phyloP scores from a whole-genome alignment of 495 filamentous ascomycete species.

The Penicillium longicatenatum region DNA sequence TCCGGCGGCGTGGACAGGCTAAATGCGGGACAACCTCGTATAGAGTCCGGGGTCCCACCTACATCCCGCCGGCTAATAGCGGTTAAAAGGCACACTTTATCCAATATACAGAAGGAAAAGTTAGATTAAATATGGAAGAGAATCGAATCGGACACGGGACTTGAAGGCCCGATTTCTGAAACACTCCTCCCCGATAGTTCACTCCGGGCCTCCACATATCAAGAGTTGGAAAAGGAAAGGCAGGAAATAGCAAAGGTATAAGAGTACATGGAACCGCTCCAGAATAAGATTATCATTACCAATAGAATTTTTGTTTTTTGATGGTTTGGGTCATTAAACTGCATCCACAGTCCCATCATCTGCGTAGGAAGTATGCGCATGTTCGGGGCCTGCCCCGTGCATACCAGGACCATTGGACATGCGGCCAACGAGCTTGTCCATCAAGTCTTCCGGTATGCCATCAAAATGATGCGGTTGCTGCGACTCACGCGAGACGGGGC shows the following conservation, averaged over 20 bases:
- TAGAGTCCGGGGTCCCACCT: slow-evolving; percentile 11
- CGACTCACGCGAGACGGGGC: slow-evolving; percentile 37
- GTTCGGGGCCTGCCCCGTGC: slow-evolving; percentile 44
- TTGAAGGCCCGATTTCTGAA: slow-evolving; percentile 1
- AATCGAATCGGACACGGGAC: slow-evolving; percentile 6
- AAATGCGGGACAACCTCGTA: slow-evolving; percentile 5
- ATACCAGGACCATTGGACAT: slow-evolving; percentile 40
- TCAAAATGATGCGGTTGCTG: slow-evolving; percentile 42
- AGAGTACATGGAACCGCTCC: slow-evolving; percentile 20
- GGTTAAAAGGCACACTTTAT: slow-evolving; percentile 8
- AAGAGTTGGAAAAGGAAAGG: slow-evolving; percentile 10
- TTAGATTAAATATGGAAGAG: slow-evolving; percentile 2
- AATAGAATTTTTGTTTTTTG: slow-evolving; percentile 16
- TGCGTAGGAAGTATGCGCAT: slow-evolving; percentile 32
- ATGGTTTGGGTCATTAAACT: slow-evolving; percentile 23
- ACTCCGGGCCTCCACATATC: slow-evolving; percentile 5
- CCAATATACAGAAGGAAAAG: neutral
- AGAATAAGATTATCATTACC: slow-evolving; percentile 35
- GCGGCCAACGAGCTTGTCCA: slow-evolving; percentile 44
- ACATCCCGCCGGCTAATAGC: slow-evolving; percentile 12
- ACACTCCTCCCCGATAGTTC: neutral
- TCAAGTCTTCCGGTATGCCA: slow-evolving; percentile 41
- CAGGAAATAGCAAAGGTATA: slow-evolving; percentile 21
- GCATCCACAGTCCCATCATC: slow-evolving; percentile 40
- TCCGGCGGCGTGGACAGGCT: slow-evolving; percentile 31